Conservation (phyloP, 768 basidiomycete species). For the Kwoniella newhampshirensis region DNA sequence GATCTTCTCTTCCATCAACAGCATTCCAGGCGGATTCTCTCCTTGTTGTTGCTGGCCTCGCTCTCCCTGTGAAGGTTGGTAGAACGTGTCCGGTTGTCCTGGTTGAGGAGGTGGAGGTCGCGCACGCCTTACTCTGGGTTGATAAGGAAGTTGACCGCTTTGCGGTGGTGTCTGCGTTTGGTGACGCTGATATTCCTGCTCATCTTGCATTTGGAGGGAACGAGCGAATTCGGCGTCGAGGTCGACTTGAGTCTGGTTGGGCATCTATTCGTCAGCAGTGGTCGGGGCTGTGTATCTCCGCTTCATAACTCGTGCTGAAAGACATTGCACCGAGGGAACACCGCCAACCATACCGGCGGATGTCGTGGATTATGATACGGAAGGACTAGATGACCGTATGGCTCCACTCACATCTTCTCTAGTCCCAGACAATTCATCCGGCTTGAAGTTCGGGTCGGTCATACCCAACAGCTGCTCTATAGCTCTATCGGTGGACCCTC, state of each 20-base stretch:
- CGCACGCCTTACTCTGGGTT: slow-evolving; percentile 44
- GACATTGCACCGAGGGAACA: background rate
- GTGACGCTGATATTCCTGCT: slow-evolving; percentile 24
- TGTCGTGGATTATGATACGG: background rate
- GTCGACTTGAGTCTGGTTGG: slow-evolving; percentile 48
- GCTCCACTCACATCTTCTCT: slow-evolving; percentile 41
- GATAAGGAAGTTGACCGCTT: slow-evolving; percentile 44
- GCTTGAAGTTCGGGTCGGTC: slow-evolving; percentile 52
- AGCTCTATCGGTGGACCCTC: slow-evolving; percentile 45
- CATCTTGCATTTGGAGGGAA: slow-evolving; percentile 49
- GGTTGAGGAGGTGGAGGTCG: slow-evolving; percentile 16
- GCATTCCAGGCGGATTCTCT: slow-evolving; percentile 40
- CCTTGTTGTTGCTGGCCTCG: slow-evolving; percentile 15
- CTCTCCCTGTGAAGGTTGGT: slow-evolving; percentile 4
- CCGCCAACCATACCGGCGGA: background rate
- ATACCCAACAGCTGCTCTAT: slow-evolving; percentile 52
- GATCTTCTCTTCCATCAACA: slow-evolving; percentile 48
- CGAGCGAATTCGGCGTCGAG: slow-evolving; percentile 53
- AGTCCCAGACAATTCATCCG: slow-evolving; percentile 31
- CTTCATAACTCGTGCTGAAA: too few species aligned
- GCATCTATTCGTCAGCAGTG: too few species aligned
- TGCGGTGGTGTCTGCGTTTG: slow-evolving; percentile 10
- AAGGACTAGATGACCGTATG: background rate
- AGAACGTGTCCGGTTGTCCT: slow-evolving; percentile 4
- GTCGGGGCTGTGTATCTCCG: too few species aligned